Evolutionary conservation across 148 eudicot genomes (phyloP).

Genomic region (Fagopyrum esculentum): DNA sequence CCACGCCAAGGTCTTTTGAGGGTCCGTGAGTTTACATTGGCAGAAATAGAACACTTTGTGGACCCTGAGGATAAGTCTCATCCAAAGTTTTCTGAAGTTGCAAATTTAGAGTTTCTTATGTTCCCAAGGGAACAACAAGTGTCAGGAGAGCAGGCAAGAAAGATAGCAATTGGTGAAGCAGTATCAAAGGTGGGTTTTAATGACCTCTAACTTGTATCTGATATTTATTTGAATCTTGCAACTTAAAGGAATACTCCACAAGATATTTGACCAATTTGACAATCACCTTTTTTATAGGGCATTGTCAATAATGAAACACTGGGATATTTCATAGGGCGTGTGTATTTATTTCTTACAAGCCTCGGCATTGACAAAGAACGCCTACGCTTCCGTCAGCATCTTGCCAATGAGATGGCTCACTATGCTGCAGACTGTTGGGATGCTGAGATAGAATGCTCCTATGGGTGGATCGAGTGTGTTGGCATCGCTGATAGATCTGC

Average conservation of each 20-base stretch:
- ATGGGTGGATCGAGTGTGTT: conserved; percentile 99
- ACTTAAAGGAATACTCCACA: not conserved
- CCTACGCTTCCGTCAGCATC: conserved; percentile 85
- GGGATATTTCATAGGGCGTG: conserved; percentile 93
- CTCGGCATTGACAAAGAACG: conserved; percentile 87
- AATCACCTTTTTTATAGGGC: conserved; percentile 36
- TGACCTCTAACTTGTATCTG: not conserved
- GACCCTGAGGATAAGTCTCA: conserved; percentile 93
- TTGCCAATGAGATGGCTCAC: conserved; percentile 99
- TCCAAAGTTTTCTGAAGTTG: conserved; percentile 76
- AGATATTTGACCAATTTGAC: not conserved
- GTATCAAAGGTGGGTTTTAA: conserved; percentile 58
- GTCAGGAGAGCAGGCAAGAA: conserved; percentile 68
- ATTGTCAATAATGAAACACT: conserved; percentile 88
- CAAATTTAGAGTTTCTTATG: conserved; percentile 71
- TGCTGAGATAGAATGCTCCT: conserved; percentile 92
- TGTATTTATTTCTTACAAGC: conserved; percentile 65
- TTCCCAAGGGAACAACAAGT: conserved; percentile 94
- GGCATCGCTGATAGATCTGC: conserved; percentile 98
- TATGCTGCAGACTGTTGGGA: conserved; percentile 99
- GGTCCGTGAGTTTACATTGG: conserved; percentile 93
- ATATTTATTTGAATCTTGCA: not conserved
- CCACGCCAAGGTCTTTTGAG: conserved; percentile 95
- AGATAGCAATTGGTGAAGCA: conserved; percentile 55
- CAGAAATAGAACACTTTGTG: conserved; percentile 96